Base-by-base conservation (phyloP, 2,329 filamentous ascomycete genomes). In the Alternaria triticina region DNA sequence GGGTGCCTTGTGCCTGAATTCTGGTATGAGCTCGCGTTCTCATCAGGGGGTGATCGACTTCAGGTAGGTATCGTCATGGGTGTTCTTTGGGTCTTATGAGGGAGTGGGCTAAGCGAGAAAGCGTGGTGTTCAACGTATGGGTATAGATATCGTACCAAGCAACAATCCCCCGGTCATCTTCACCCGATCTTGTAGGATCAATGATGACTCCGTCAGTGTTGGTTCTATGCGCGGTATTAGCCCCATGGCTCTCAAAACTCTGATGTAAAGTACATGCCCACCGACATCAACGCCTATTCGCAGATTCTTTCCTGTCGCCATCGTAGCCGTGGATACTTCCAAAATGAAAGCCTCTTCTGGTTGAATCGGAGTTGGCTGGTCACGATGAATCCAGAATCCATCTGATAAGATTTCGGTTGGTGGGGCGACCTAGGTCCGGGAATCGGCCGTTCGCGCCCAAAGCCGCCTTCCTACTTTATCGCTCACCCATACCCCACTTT, bases 251-350 rank as follows among this genome's bases (percentile, higher is more conserved):
- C 17, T 20, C 23, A 6, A 7, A 12, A 2, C 33, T 60, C 50
- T 55, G 23, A 50, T 49, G 12, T 17, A 47, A 15, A 17, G 22
- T 52, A 27, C 73, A 64, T 65, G 78, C 79, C 78, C 81, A 67
- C 81, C 81, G 23, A 83, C 81, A 66, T 83, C 81, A 6, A 83
- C 81, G 43, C 82, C 82, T 51, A 83, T 81, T 36, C 81, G 77
- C 51, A 83, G 62, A 22, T 73, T 74, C 47, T 62, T 70, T 8
- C 45, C 58, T 5, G 47, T 43, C 30, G 52, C 22, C 70, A 73
- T 74, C 1, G 33, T 45, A 11, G 12, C 5, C 6, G 25, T n/a
- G 22, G 6, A 15, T 20, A 49, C 30, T n/a, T 30, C 4, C 10
- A 50, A 40, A 10, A 40, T 17, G 43, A 8, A 28, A n/a, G 17